These are phyloP conservation scores for Solanum bulbocastanum DNA, from an alignment of 257 asterid genomes.

Conservation along the genomic window DNA sequence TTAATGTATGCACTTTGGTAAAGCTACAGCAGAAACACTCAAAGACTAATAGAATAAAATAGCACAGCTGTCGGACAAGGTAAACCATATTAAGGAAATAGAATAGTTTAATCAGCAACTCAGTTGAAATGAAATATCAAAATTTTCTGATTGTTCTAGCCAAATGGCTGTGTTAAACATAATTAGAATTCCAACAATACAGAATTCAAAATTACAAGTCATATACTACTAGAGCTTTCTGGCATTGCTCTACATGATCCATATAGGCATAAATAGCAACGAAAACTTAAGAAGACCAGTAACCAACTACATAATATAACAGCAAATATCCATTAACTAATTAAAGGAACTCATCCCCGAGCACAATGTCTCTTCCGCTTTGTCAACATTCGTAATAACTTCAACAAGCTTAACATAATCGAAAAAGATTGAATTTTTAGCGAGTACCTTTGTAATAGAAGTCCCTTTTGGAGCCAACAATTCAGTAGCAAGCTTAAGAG, in stretches of 20 bases:
- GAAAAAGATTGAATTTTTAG: neutral
- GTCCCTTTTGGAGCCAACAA: constrained; percentile 82
- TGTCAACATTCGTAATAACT: neutral
- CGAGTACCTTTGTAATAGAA: constrained; percentile 67
- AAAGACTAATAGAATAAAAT: neutral
- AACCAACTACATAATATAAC: neutral
- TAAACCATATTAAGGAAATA: neutral
- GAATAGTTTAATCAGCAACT: neutral
- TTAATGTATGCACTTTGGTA: neutral
- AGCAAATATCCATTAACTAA: neutral
- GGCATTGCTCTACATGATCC: neutral
- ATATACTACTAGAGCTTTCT: neutral
- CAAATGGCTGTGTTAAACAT: neutral
- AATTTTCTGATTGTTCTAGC: neutral
- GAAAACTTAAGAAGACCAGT: neutral
- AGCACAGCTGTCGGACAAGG: neutral
- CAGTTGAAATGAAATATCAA: neutral
- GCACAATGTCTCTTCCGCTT: neutral
- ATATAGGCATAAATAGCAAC: neutral
- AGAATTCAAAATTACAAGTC: neutral
- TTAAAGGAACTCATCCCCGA: neutral
- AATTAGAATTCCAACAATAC: neutral
- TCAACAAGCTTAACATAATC: neutral
- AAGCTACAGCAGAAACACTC: neutral
- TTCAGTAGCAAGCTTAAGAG: constrained; percentile 78